Conservation (phyloP, 2,329 filamentous ascomycete genomes). For the Penicillium sp. region DNA sequence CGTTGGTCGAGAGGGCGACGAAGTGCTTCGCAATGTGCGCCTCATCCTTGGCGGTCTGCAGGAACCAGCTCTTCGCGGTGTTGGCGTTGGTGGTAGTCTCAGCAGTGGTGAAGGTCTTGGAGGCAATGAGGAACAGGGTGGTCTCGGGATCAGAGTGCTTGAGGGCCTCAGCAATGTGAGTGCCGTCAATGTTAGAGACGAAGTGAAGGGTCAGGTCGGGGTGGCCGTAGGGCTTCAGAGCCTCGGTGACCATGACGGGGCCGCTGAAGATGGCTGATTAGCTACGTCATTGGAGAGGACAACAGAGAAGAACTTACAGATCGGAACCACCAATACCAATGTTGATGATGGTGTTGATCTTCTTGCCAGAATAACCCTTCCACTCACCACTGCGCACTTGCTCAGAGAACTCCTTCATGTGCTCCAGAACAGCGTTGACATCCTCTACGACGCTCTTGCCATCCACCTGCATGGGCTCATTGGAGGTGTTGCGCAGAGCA, state of each 20-base stretch:
- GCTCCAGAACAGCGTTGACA: conserved; percentile 85
- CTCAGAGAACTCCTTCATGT: conserved; percentile 98
- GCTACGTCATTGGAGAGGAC: background rate
- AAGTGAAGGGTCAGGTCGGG: conserved; percentile 89
- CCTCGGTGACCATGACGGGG: conserved; percentile 98
- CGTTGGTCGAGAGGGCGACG: conserved; percentile 95
- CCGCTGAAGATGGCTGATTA: conserved; percentile 58
- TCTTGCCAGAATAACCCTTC: conserved; percentile 97
- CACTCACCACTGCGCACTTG: conserved; percentile 91
- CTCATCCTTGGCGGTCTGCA: conserved; percentile 76
- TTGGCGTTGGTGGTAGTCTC: conserved; percentile 98
- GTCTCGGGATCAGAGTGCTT: conserved; percentile 90
- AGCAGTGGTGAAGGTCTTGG: conserved; percentile 98
- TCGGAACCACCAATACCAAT: conserved; percentile 98
- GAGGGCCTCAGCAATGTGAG: conserved; percentile 93
- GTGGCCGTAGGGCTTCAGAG: conserved; percentile 90
- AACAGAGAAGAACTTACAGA: conserved; percentile 65
- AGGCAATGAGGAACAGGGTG: conserved; percentile 97
- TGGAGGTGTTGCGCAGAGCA: conserved; percentile 86
- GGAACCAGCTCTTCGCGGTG: conserved; percentile 95
- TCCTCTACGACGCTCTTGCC: conserved; percentile 92
- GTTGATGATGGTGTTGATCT: conserved; percentile 94
- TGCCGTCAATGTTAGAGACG: conserved; percentile 99
- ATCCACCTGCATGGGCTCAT: conserved; percentile 79
- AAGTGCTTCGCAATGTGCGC: conserved; percentile 92